A percentile compares a stretch with the other conserved stretches of the same genome.
Conservation (phyloP, 768 basidiomycete genomes). For the Rubroboletus satanas region DNA sequence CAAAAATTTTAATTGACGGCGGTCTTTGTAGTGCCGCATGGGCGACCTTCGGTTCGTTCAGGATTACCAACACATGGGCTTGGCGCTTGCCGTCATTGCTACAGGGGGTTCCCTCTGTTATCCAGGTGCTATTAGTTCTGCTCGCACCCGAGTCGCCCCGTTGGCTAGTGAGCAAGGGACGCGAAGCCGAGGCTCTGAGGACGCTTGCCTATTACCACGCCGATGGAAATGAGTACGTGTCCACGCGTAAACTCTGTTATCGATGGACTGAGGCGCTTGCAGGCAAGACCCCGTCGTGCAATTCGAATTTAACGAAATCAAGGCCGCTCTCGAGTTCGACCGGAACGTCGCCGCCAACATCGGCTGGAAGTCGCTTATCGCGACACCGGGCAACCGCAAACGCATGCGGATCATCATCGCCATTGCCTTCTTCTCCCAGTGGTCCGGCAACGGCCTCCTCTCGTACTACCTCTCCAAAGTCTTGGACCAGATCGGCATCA, state of each 20-base stretch:
- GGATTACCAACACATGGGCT: slow-evolving; percentile 62
- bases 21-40: slow-evolving; percentile 55
- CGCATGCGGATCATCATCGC: slow-evolving; percentile 66
- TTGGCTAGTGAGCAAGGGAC: slow-evolving; percentile 75
- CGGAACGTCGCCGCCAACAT: slow-evolving; percentile 52
- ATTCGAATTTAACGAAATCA: slow-evolving; percentile 80
- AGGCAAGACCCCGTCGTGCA: slow-evolving; percentile 62
- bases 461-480: slow-evolving; percentile 73
- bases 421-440: slow-evolving; percentile 70
- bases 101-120: slow-evolving; percentile 65
- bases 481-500: slow-evolving; percentile 61
- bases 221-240: slow-evolving; percentile 56
- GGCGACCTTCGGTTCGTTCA: slow-evolving; percentile 79
- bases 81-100: slow-evolving; percentile 80
- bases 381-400: slow-evolving; percentile 63
- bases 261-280: not conserved
- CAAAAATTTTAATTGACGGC: not conserved
- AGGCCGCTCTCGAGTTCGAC: slow-evolving; percentile 71
- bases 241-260: not conserved
- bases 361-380: slow-evolving; percentile 65
- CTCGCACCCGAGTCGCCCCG: slow-evolving; percentile 81
- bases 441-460: slow-evolving; percentile 71
- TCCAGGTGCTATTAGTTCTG: slow-evolving; percentile 63
- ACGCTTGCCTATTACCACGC: slow-evolving; percentile 82
- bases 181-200: slow-evolving; percentile 59